Evolutionary conservation across 2,329 filamentous ascomycete species (phyloP), one percentile per base, ranked within the genome.

Genomic region (Scorias spongiosa): DNA sequence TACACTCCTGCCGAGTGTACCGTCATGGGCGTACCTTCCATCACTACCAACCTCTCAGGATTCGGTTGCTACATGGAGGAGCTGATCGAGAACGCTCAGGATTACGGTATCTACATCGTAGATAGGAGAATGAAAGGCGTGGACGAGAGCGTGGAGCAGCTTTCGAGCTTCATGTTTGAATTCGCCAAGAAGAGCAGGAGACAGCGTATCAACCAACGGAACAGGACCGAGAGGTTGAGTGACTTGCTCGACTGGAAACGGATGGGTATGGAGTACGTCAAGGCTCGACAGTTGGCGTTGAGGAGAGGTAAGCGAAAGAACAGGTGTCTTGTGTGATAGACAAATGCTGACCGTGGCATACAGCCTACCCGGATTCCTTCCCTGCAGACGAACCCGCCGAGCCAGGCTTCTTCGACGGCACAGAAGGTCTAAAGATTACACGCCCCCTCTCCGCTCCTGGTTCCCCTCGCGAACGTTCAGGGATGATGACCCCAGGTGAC

Each of bases 21-120:
- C 0, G 91, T 96, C 49, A 96, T 96, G 91, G 91, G 91, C 55
- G 88, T 98, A 36, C 91, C 91, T 38, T 94, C 86, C 64, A 95
- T 98, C 66, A 96, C 91, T 10, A 96, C 89, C 26, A 98, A 98
- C 65, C 70, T 98, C 39, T 96, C 91, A 6, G 91, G 91, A 15
- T 98, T 98, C 58, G 91, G 91, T 41, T 96, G 91, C 66, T 96
- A 98, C 65, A 98, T 98, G 91, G 91, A 98, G 65, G 91, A 96
- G 66, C 69, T 96, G 53, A 96, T 98, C 52, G 89, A 96, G 66
- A 96, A 96, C 66, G 93, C 89, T 36, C 84, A 83, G 51, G 91
- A 98, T 65, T 96, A 98, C 59, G 91, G 91, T 52, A 96, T 98
- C 66, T 96, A 96, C 71, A 96, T 98, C 63, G 88, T 98, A 39